phyloP scores from a whole-genome alignment of 2,329 filamentous ascomycete genomes.

The Setomelanomma holmii region DNA sequence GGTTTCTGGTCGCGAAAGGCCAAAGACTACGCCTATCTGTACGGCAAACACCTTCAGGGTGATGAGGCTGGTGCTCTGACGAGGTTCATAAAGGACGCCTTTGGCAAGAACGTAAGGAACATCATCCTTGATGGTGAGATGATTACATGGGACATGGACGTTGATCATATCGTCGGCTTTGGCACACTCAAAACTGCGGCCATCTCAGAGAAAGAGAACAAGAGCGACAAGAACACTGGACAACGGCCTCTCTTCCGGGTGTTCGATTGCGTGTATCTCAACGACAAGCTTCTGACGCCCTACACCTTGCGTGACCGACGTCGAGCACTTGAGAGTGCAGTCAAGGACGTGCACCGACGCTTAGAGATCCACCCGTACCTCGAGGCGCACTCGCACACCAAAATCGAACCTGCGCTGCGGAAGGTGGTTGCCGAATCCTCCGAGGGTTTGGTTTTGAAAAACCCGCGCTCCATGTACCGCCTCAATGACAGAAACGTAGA shows the following conservation, averaged over 20 bases:
- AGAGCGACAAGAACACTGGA: constrained; percentile 62
- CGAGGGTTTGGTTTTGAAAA: constrained; percentile 93
- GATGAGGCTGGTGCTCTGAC: constrained; percentile 76
- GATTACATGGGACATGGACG: constrained; percentile 94
- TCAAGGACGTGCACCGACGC: constrained; percentile 74
- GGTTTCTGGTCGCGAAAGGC: constrained; percentile 94
- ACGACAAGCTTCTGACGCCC: constrained; percentile 77
- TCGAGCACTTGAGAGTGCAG: constrained; percentile 73
- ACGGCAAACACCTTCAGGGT: constrained; percentile 79
- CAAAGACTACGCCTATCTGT: constrained; percentile 95
- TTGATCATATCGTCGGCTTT: constrained; percentile 86
- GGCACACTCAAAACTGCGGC: constrained; percentile 94
- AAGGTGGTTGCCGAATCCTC: constrained; percentile 85
- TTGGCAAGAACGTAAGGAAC: constrained; percentile 78
- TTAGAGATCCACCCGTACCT: constrained; percentile 82
- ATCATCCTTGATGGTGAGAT: constrained; percentile 97
- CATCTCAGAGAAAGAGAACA: constrained; percentile 77
- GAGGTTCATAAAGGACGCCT: constrained; percentile 77
- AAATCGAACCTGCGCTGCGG: constrained; percentile 80
- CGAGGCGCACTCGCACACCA: constrained; percentile 69
- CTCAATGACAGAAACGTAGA: constrained; percentile 91
- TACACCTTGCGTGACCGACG: constrained; percentile 85
- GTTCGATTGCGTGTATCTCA: constrained; percentile 91
- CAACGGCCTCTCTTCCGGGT: constrained; percentile 81
- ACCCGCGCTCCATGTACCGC: constrained; percentile 83